Evolutionary conservation across 2,329 filamentous ascomycete genomes (phyloP), one percentile per base, ranked within the genome.

Genomic region (Stemphylium vesicarium): DNA sequence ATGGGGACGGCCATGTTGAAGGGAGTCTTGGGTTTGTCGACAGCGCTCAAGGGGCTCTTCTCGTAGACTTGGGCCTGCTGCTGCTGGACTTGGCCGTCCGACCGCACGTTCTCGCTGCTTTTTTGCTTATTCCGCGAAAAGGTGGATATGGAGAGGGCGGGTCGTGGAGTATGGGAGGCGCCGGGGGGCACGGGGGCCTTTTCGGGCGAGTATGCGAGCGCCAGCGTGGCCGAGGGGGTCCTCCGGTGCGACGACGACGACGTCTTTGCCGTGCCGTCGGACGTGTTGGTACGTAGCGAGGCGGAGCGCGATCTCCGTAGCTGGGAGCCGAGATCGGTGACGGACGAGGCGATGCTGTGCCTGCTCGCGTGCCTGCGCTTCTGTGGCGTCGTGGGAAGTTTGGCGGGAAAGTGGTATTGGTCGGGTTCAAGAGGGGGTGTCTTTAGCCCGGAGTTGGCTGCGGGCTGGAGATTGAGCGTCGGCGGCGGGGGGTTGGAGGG

Each of bases 251-350:
- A 73, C 58, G 70, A 70, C 53, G 68, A 70, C 40, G 68, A 70
- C 40, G 70, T 60, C 58, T 52, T 60, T 33, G 59, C 53, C 44
- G 71, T 64, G 62, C 56, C 54, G 57, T 50, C 41, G 39, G 68
- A 70, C 43, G 65, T 69, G 59, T 68, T 76, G 44, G 75, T 76
- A 55, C 77, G 75, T 24, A 79, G 68, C n/a, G 76, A 79, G 53
- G 75, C 73, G 47, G 71, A 68, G 53, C 78, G 69, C 36, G 72
- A 70, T 31, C 77, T 64, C 26, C 76, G 73, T 57, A 79, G 60
- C 56, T 68, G 71, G 50, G 74, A 65, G 59, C 75, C 70, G 57
- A 77, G 57, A 56, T 78, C 77, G 16, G 71, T 69, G 35, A 77
- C 70, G 15, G 69, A 72, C 22, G 61, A 64, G 20, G 72, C 71